phyloP scores from a whole-genome alignment of 2,329 filamentous ascomycete species.

The Ophiocordyceps camponoti-leonardi region DNA sequence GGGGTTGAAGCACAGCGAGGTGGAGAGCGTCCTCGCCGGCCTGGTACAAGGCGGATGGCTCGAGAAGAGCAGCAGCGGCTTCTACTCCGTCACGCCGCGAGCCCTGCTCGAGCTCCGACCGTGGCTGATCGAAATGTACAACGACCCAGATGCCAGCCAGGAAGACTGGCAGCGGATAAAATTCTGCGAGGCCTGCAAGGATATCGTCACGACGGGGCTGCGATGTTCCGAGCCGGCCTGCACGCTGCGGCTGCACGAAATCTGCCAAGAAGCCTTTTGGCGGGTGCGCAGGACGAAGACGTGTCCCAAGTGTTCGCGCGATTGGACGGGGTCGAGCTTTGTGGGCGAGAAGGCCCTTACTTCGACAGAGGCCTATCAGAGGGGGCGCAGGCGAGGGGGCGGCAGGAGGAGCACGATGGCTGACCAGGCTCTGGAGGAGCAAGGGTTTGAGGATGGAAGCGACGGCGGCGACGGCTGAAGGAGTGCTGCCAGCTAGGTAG shows the following conservation, averaged over 20 bases:
- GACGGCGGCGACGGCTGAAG: conserved; percentile 1
- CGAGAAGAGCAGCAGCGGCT: conserved; percentile 52
- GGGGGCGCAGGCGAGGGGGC: conserved; percentile 19
- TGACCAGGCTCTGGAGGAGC: conserved; percentile 15
- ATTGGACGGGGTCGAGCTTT: conserved; percentile 31
- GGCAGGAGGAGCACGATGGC: conserved; percentile 16
- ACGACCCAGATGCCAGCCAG: conserved; percentile 47
- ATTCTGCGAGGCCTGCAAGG: conserved; percentile 73
- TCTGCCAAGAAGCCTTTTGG: conserved; percentile 61
- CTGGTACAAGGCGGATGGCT: conserved; percentile 76
- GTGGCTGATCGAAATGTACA: conserved; percentile 83
- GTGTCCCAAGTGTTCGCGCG: conserved; percentile 44
- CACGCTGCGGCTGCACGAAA: conserved; percentile 54
- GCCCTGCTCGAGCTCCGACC: conserved; percentile 68
- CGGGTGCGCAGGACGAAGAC: conserved; percentile 40
- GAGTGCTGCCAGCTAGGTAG: too few species aligned
- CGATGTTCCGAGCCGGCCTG: conserved; percentile 57
- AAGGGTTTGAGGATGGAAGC: conserved; percentile 3
- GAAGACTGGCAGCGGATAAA: conserved; percentile 62
- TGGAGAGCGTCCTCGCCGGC: conserved; percentile 51
- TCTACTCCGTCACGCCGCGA: conserved; percentile 60
- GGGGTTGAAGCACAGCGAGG: conserved; percentile 59
- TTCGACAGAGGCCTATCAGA: conserved; percentile 30
- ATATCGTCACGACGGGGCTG: conserved; percentile 74
- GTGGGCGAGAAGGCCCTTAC: conserved; percentile 42